These are phyloP conservation scores for Acanthamoeba royreba DNA, from an alignment of 208 protist species.

Conservation along the genomic window DNA sequence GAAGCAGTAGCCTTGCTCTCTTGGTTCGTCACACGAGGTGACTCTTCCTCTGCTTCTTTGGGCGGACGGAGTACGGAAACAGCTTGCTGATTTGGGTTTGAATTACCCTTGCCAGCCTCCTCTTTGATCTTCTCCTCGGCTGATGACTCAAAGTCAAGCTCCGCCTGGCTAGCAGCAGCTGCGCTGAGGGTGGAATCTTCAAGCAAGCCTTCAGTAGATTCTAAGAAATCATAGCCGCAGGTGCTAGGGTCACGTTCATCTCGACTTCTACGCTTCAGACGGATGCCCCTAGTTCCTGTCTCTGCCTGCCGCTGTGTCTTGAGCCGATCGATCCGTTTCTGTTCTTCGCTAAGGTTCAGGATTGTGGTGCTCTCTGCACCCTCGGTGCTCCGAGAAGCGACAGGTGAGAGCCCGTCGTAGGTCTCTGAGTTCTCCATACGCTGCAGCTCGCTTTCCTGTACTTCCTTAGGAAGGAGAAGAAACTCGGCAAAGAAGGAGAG, in stretches of 20 bases:
- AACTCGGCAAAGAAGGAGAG: slow-evolving; percentile 1
- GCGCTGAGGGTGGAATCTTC: no score
- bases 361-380: no score
- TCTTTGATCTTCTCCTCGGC: no score
- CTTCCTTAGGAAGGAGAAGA: background rate
- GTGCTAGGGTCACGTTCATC: no score
- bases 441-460: background rate
- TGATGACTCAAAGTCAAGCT: no score
- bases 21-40: no score
- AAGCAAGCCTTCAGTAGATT: no score
- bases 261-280: background rate
- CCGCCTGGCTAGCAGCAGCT: no score
- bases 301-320: background rate
- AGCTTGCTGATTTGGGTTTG: background rate
- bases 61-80: background rate
- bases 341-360: background rate
- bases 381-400: no score
- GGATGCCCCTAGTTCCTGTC: background rate
- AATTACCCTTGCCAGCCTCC: background rate
- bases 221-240: no score
- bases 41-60: background rate
- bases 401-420: background rate
- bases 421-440: background rate
- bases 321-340: background rate
- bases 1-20: background rate